These are phyloP conservation scores for Baudoinia panamericana DNA, from an alignment of 495 filamentous ascomycete species.

Conservation along the genomic window DNA sequence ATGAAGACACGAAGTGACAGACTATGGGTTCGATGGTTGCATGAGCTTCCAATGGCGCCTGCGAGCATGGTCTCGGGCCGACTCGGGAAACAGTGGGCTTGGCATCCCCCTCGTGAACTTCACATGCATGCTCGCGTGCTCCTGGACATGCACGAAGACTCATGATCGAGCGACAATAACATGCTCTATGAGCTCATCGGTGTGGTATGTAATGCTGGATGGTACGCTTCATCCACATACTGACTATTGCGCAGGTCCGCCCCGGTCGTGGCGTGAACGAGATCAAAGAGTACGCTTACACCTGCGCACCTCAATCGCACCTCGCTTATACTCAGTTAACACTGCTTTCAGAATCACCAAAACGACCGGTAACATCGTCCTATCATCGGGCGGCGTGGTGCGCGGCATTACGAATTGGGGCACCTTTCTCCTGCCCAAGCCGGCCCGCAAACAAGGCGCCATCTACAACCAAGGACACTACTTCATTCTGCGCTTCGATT, in stretches of 20 bases:
- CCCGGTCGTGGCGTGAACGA: slow-evolving; percentile 64
- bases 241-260: slow-evolving; percentile 52
- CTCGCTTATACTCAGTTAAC: slow-evolving; percentile 1
- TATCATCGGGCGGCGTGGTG: slow-evolving; percentile 75
- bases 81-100: slow-evolving; percentile 1
- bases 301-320: slow-evolving; percentile 1
- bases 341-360: slow-evolving; percentile 58
- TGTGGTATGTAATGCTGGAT: slow-evolving; percentile 59
- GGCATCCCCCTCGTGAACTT: background rate
- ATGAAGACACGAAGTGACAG: background rate
- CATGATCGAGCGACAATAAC: slow-evolving; percentile 19
- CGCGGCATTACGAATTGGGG: slow-evolving; percentile 94
- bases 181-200: slow-evolving; percentile 99
- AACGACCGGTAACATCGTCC: slow-evolving; percentile 69
- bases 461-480: slow-evolving; percentile 76
- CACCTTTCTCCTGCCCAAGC: slow-evolving; percentile 64
- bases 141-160: background rate
- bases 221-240: too few relatives aligned
- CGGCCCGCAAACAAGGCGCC: slow-evolving; percentile 60
- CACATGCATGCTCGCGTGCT: background rate
- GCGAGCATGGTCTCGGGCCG: too few relatives aligned
- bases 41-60: slow-evolving; percentile 1
- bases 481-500: slow-evolving; percentile 95
- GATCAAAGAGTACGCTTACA: slow-evolving; percentile 70
- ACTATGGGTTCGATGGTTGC: background rate